phyloP scores from a whole-genome alignment of 2,329 filamentous ascomycete species.

The Claviceps digitariae region DNA sequence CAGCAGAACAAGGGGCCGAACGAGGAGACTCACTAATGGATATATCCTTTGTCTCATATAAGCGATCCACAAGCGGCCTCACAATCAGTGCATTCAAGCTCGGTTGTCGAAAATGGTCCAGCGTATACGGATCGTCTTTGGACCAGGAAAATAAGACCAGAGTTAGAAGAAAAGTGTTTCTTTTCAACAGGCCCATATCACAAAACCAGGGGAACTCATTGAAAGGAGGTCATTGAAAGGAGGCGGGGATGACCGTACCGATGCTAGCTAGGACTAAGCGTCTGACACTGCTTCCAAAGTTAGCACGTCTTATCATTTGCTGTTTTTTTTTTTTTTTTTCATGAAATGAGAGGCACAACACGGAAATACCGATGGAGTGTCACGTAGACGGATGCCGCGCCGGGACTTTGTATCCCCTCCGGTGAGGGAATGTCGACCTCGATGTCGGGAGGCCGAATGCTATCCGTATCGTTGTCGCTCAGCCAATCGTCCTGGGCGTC shows the following conservation, averaged over 20 bases:
- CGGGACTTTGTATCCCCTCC: neutral
- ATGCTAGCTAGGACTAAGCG: slow-evolving; percentile 10
- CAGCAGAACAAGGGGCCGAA: no score
- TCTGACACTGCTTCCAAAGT: slow-evolving; percentile 2
- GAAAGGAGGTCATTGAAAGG: no score
- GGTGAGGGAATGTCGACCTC: neutral
- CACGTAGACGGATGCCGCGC: slow-evolving; percentile 3
- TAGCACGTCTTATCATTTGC: no score
- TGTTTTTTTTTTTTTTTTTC: neutral
- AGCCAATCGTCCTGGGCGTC: slow-evolving; percentile 2
- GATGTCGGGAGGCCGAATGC: neutral
- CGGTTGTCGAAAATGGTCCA: slow-evolving; percentile 52
- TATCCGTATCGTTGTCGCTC: slow-evolving; percentile 1
- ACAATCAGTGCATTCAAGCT: slow-evolving; percentile 55
- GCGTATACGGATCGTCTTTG: slow-evolving; percentile 28
- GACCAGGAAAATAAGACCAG: neutral
- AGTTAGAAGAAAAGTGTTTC: neutral
- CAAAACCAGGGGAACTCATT: no score
- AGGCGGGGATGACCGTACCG: slow-evolving; percentile 1
- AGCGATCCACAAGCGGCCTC: slow-evolving; percentile 52
- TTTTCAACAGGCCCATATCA: no score
- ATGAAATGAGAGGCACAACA: neutral
- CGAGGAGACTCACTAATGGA: slow-evolving; percentile 42
- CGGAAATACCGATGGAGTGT: slow-evolving; percentile 6
- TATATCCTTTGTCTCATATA: slow-evolving; percentile 51